These are phyloP conservation scores for Xeromyces bisporus DNA, from an alignment of 495 filamentous ascomycete species.

Conservation along the genomic window DNA sequence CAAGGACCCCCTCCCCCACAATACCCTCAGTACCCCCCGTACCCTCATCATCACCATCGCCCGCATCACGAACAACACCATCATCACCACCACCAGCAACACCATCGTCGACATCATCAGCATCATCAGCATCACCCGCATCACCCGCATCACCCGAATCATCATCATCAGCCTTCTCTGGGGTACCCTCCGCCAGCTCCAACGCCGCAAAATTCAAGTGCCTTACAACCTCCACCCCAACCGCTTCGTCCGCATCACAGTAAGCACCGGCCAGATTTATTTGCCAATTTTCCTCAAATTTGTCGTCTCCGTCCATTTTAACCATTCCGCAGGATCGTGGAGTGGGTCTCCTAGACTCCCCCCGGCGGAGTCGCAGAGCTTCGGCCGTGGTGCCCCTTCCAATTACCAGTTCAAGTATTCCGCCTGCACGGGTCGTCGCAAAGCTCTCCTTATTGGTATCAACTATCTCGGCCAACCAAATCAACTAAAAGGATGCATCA, in stretches of 20 bases:
- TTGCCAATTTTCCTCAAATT: background rate
- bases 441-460: conserved; percentile 89
- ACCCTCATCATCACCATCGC: background rate
- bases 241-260: background rate
- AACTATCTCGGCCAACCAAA: conserved; percentile 91
- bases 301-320: background rate
- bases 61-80: background rate
- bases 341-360: conserved; percentile 11
- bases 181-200: conserved; percentile 6
- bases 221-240: conserved; percentile 1
- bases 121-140: background rate
- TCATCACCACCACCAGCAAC: background rate
- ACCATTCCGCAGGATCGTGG: conserved; percentile 1
- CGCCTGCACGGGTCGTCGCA: conserved; percentile 72
- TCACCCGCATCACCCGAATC: background rate
- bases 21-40: conserved; percentile 1
- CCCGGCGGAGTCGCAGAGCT: conserved; percentile 31
- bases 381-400: conserved; percentile 61
- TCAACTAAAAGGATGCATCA: conserved; percentile 83
- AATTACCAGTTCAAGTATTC: conserved; percentile 81
- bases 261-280: background rate
- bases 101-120: no score
- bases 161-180: background rate
- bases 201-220: conserved; percentile 3
- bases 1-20: conserved; percentile 5